Evolutionary conservation across 192 early-diverging fungal genomes (phyloP), one percentile per base, ranked within the genome.

Genomic region (Linnemannia exigua): DNA sequence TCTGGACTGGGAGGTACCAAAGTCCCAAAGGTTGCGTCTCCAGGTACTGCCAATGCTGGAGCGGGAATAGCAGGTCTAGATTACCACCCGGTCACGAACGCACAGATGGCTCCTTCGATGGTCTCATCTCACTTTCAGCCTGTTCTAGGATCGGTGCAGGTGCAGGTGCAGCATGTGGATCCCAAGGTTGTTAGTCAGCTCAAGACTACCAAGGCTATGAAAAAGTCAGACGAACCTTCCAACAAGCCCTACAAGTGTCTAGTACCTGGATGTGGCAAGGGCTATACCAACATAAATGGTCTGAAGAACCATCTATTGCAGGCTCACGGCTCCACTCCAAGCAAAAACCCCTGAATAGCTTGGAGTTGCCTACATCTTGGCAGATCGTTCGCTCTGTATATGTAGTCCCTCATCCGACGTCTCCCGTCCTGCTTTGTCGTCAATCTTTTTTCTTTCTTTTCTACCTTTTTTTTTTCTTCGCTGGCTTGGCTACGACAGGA

Each of bases 241-340:
- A 71, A 94, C 20, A 96, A 91, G 70, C 94, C 95, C 20, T 96
- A 92, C 79, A 89, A 91, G 47, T 96, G 95, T 51, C 92, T 89
- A 1, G 92, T 93, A 76, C 70, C 89, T 1, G 92, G 90, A 14
- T 96, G 95, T 68, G 87, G 90, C 46, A 94, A 94, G 67, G 87
- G 87, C 15, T 96, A 96, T 80, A 95, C 92, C 78, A 96, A 96
- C 77, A 93, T 96, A 70, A 96, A 93, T 72, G 95, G 95, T 38
- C 84, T 96, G 15, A 91, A 93, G 85, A 95, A 95, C 81, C 95
- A 96, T 75, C 88, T 95, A 3, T 88, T 92, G 70, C 91, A 94
- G 48, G 93, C 95, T 20, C 97, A 98, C 89, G 83, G 83, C 35
- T 85, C 83, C 3, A 85, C 76, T 31, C 83, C 83, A 8, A 73